phyloP scores from a whole-genome alignment of 257 asterid species.

The Solanum megistacrolobum region DNA sequence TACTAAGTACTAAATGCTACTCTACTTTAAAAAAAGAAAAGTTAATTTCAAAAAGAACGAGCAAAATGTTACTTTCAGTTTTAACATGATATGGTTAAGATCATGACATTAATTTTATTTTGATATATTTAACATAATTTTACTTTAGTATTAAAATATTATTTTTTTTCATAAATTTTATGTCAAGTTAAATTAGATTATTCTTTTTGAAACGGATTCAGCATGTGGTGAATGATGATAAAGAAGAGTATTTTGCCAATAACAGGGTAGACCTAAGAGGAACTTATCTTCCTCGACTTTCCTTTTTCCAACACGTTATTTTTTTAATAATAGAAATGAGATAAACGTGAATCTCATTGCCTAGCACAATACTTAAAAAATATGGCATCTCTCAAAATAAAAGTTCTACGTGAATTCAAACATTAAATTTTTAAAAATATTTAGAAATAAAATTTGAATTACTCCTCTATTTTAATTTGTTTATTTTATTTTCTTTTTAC shows the following conservation, averaged over 20 bases:
- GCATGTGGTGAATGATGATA: not conserved
- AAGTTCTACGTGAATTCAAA: not conserved
- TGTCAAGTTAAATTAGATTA: not conserved
- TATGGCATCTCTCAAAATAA: not conserved
- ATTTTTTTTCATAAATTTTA: too few relatives aligned
- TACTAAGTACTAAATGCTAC: not conserved
- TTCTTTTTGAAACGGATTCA: too few relatives aligned
- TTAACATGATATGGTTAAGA: too few relatives aligned
- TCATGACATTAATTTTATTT: too few relatives aligned
- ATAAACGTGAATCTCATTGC: not conserved
- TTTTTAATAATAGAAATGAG: not conserved
- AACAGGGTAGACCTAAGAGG: not conserved
- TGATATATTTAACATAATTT: too few relatives aligned
- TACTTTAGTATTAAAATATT: too few relatives aligned
- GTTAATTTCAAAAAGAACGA: too few relatives aligned
- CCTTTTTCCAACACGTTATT: not conserved
- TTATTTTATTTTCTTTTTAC: too few relatives aligned
- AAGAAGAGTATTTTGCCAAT: not conserved
- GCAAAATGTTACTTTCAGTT: too few relatives aligned
- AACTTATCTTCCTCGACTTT: not conserved
- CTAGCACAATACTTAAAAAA: not conserved
- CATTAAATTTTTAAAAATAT: too few relatives aligned
- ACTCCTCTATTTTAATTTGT: too few relatives aligned
- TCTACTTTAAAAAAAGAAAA: too few relatives aligned
- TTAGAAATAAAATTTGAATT: not conserved